These are phyloP conservation scores for Phoma sp. DNA, from an alignment of 2,329 filamentous ascomycete genomes.

Conservation along the genomic window DNA sequence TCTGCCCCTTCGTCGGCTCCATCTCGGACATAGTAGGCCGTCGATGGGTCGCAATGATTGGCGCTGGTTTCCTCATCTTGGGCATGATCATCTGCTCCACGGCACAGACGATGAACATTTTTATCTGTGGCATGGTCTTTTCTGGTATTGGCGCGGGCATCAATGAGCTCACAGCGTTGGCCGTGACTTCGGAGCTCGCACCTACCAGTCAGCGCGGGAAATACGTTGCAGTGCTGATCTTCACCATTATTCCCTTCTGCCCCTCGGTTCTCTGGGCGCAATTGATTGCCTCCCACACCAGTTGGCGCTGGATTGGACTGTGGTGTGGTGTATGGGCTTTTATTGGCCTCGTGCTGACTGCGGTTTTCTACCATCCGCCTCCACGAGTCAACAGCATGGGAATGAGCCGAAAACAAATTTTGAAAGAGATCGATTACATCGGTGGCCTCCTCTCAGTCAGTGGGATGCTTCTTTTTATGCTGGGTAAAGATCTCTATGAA, in stretches of 20 bases:
- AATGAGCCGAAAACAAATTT: constrained; percentile 34
- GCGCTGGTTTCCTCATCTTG: constrained; percentile 44
- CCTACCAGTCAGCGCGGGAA: constrained; percentile 69
- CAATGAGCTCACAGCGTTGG: constrained; percentile 71
- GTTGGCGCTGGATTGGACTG: constrained; percentile 63
- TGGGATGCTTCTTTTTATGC: constrained; percentile 41
- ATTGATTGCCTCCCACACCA: constrained; percentile 57
- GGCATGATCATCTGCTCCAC: constrained; percentile 42
- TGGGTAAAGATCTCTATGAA: too few relatives aligned
- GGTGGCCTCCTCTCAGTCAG: constrained; percentile 34
- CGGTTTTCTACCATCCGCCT: constrained; percentile 53
- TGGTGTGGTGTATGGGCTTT: constrained; percentile 61
- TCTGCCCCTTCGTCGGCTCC: constrained; percentile 69
- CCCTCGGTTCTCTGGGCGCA: constrained; percentile 69
- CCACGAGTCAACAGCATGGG: constrained; percentile 47
- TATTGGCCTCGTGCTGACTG: constrained; percentile 59
- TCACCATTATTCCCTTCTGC: constrained; percentile 68
- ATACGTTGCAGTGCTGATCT: constrained; percentile 67
- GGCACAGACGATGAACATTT: constrained; percentile 36
- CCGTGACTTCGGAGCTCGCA: constrained; percentile 71
- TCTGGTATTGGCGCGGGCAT: constrained; percentile 71
- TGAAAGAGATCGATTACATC: constrained; percentile 38
- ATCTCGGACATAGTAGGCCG: constrained; percentile 42
- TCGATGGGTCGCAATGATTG: constrained; percentile 39
- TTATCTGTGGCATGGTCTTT: constrained; percentile 53